Evolutionary conservation across 2,329 filamentous ascomycete genomes (phyloP).

Genomic region (Penicillium sp.): DNA sequence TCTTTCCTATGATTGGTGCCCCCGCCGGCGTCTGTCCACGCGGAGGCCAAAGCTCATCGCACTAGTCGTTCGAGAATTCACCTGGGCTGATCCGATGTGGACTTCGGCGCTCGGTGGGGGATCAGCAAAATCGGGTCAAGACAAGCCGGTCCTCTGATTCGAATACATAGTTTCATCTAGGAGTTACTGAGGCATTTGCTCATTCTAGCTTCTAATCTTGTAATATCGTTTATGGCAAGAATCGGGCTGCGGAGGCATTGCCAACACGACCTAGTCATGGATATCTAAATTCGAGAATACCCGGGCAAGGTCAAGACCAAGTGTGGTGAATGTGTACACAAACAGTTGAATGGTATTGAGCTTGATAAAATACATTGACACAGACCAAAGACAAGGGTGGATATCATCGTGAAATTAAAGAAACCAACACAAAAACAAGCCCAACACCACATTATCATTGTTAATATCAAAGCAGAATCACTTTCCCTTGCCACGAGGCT

Average conservation of each 20-base stretch:
- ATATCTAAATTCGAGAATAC: neutral
- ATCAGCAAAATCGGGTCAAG: conserved; percentile 10
- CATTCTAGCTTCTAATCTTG: neutral
- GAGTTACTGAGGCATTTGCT: neutral
- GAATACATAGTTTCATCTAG: neutral
- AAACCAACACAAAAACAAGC: conserved; percentile 1
- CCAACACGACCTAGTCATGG: neutral
- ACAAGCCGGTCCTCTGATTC: conserved; percentile 1
- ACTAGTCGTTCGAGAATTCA: neutral
- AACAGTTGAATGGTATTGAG: conserved; percentile 6
- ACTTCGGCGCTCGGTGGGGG: conserved; percentile 10
- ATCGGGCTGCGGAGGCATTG: neutral
- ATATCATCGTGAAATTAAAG: conserved; percentile 19
- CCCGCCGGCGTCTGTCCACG: conserved; percentile 5
- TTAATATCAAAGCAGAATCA: neutral
- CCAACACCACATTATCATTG: conserved; percentile 2
- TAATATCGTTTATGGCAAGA: neutral
- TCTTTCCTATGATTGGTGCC: conserved; percentile 18
- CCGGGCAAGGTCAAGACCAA: neutral
- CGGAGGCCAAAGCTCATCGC: conserved; percentile 20
- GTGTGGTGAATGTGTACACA: neutral
- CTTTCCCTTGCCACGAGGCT: conserved; percentile 20
- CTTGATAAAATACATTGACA: conserved; percentile 7
- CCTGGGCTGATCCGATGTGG: neutral
- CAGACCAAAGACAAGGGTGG: conserved; percentile 16